Evolutionary conservation across 768 basidiomycete genomes (phyloP).

Genomic region (Crucibulum laeve): DNA sequence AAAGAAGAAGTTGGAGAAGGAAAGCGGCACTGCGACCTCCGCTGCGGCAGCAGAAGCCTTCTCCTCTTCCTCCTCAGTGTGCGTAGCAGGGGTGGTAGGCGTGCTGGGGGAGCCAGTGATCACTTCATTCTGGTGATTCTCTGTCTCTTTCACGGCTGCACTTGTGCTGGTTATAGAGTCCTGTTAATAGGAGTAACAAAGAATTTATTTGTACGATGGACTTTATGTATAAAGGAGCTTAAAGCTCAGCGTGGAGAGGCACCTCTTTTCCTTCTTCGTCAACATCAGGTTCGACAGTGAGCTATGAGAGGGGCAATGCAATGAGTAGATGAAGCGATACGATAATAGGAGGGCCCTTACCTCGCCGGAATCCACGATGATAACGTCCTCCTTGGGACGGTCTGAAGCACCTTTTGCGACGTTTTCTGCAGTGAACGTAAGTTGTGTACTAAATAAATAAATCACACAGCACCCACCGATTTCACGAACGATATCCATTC

Average conservation of each 20-base stretch:
- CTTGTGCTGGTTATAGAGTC: conserved; percentile 20
- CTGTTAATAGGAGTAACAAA: conserved; percentile 46
- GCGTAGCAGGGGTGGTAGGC: conserved; percentile 5
- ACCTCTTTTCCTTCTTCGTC: conserved; percentile 81
- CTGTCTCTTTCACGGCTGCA: conserved; percentile 7
- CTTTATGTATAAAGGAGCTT: conserved; percentile 38
- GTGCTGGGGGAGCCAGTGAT: neutral
- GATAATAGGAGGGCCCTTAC: conserved; percentile 32
- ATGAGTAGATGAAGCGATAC: neutral
- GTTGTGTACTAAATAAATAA: neutral
- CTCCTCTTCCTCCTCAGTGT: conserved; percentile 1
- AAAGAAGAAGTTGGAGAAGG: conserved; percentile 28
- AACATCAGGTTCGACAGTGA: conserved; percentile 45
- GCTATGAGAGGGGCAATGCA: conserved; percentile 25
- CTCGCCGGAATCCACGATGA: conserved; percentile 87
- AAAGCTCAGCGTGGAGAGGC: conserved; percentile 94
- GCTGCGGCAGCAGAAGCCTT: conserved; percentile 4
- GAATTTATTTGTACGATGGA: conserved; percentile 49
- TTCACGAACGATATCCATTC: conserved; percentile 77
- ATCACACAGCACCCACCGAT: conserved; percentile 52
- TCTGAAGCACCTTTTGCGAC: conserved; percentile 68
- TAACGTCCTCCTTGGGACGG: conserved; percentile 70
- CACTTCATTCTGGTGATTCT: conserved; percentile 3
- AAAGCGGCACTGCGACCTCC: neutral
- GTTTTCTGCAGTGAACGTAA: conserved; percentile 47